These are phyloP conservation scores for Chimonanthus salicifolius DNA, from an alignment of 164 flowering plant species.

Conservation along the genomic window DNA sequence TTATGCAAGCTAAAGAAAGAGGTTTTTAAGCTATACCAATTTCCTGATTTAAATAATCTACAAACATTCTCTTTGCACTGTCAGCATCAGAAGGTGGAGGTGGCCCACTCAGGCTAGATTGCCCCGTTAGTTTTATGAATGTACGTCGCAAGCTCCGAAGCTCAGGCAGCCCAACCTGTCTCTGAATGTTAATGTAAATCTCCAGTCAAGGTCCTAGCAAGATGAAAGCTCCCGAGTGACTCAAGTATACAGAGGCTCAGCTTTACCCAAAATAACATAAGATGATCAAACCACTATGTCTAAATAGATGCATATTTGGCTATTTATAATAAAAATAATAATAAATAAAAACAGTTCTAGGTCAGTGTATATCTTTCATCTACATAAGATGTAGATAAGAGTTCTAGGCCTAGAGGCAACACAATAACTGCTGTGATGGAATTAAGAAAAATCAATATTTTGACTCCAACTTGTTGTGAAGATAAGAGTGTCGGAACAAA, in stretches of 20 bases:
- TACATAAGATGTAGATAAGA: too few relatives aligned
- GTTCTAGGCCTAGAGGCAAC: too few relatives aligned
- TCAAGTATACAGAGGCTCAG: neutral
- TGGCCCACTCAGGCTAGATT: slow-evolving; percentile 94
- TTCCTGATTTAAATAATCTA: slow-evolving; percentile 87
- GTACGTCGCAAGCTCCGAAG: slow-evolving; percentile 79
- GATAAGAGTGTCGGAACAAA: too few relatives aligned
- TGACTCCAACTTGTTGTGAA: too few relatives aligned
- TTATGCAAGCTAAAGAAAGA: too few relatives aligned
- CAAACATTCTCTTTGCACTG: slow-evolving; percentile 92
- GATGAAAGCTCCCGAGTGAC: neutral
- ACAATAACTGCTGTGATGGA: too few relatives aligned
- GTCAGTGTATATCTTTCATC: too few relatives aligned
- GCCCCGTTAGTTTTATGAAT: slow-evolving; percentile 82
- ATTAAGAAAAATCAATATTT: too few relatives aligned
- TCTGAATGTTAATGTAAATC: slow-evolving; percentile 39
- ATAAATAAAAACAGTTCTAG: too few relatives aligned
- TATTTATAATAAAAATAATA: too few relatives aligned
- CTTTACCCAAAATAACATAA: neutral
- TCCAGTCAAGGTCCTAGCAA: slow-evolving; percentile 18
- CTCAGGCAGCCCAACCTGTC: slow-evolving; percentile 81
- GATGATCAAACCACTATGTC: neutral
- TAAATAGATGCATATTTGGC: neutral
- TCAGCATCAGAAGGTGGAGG: slow-evolving; percentile 91
- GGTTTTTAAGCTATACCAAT: slow-evolving; percentile 41